Evolutionary conservation across 257 asterid genomes (phyloP), one percentile per base, ranked within the genome.

Genomic region (Salvia miltiorrhiza): DNA sequence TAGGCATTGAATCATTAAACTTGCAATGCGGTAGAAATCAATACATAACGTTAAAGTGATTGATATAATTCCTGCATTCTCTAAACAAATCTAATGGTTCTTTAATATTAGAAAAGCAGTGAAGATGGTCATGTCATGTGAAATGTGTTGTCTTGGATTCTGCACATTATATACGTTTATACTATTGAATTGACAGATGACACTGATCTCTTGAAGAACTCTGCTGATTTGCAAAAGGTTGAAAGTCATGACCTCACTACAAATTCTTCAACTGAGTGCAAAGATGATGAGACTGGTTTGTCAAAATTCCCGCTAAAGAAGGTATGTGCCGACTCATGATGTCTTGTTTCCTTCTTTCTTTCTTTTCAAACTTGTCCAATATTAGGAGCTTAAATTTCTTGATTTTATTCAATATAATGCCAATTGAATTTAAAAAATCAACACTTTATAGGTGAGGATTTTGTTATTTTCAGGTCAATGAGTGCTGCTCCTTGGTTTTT

Each of bases 401-500:
- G 9, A 35, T 62, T 7, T 32, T 73, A 33, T 50, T 40, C 30
- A 60, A 17, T 43, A 39, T 58, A 65, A 52, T 30, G 17, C 37
- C 54, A 23, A 19, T 71, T 44, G 11, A 72, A 62, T 37, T 50
- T 54, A 32, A 47, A 66, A 53, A 3, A 9, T 8, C 11, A 21
- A 23, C 14, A 37, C 67, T 53, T 47, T 17, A 48, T 33, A 45
- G 30, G 41, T 70, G 11, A 37, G 39, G 37, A 60, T 73, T 60
- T 71, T 61, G 21, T 60, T 74, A 21, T 78, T 81, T 80, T 60
- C 80, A 92, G 98, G 91, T 78, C 43, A 75, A 71, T 61, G 79
- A 41, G 63, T 84, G 90, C 74, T 83, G 89, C 79, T 76, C 70
- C 76, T 71, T 90, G 90, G 64, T 57, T 61, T 62, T 82, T 71